These are phyloP conservation scores for Pulicaria dysenterica DNA, from an alignment of 129 eudicot genomes.

Conservation along the genomic window DNA sequence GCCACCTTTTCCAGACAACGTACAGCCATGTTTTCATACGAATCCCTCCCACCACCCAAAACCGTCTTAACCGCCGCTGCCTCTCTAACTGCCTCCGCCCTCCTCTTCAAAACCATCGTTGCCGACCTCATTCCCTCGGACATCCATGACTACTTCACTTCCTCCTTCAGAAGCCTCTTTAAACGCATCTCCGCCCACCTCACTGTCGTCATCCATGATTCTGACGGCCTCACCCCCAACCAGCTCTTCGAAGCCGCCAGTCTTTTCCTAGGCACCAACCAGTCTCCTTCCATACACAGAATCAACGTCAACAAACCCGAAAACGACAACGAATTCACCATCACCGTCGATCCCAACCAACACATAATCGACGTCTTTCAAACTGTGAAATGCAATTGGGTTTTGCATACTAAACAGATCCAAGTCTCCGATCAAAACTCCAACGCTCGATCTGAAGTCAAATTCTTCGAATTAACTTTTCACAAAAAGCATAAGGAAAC, in stretches of 20 bases:
- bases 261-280: constrained; percentile 40
- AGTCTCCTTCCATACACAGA: constrained; percentile 42
- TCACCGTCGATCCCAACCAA: constrained; percentile 50
- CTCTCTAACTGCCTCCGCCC: constrained; percentile 47
- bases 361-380: constrained; percentile 36
- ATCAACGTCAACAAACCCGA: constrained; percentile 47
- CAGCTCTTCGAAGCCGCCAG: constrained; percentile 54
- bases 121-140: constrained; percentile 48
- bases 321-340: constrained; percentile 36
- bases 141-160: constrained; percentile 30
- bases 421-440: neutral
- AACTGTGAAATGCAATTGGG: constrained; percentile 47
- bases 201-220: constrained; percentile 58
- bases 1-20: neutral
- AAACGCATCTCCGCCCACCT: constrained; percentile 47
- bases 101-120: constrained; percentile 47
- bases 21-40: constrained; percentile 27
- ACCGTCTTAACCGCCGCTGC: constrained; percentile 48
- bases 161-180: constrained; percentile 28
- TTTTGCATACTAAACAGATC: constrained; percentile 28
- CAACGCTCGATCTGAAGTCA: constrained; percentile 28
- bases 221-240: constrained; percentile 62
- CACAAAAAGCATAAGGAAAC: constrained; percentile 48
- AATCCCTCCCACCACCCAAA: constrained; percentile 42
- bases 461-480: constrained; percentile 49